phyloP scores from a whole-genome alignment of 305 asterid genomes.

The Petunia hybrid region DNA sequence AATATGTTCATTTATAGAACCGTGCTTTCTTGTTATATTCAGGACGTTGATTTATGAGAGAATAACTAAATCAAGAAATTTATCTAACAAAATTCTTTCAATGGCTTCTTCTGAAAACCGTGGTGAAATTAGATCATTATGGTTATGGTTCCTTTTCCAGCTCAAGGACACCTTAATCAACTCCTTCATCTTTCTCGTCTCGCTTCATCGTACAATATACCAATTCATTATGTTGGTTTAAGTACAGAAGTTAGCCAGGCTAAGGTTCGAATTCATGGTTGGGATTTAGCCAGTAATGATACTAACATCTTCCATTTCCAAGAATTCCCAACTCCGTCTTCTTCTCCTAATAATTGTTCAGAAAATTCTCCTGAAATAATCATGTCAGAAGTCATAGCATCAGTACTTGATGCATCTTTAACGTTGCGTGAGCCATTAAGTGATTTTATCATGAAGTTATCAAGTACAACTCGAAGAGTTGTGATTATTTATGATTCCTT shows the following conservation, averaged over 20 bases:
- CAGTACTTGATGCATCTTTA: not conserved
- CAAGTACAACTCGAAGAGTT: not conserved
- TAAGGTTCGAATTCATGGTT: not conserved
- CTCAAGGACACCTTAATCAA: constrained; percentile 27
- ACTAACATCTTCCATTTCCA: not conserved
- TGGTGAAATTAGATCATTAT: not conserved
- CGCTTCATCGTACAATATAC: not conserved
- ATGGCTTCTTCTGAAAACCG: not conserved
- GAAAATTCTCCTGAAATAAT: not conserved
- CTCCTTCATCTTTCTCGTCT: constrained; percentile 17
- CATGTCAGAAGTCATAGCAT: not conserved
- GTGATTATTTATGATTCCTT: constrained; percentile 2
- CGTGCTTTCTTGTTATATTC: not conserved
- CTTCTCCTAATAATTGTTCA: not conserved
- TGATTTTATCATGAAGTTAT: not conserved
- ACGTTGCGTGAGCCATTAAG: not conserved
- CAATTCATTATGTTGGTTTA: constrained; percentile 14
- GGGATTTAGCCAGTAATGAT: not conserved
- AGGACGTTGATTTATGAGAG: not conserved
- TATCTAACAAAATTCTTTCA: not conserved
- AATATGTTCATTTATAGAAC: not conserved
- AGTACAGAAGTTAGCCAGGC: not conserved
- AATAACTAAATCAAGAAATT: not conserved
- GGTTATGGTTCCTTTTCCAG: constrained; percentile 14
- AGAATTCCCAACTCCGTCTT: constrained; percentile 1